Evolutionary conservation across 352 stramenopile genomes (phyloP), one percentile per base, ranked within the genome.

Genomic region (Phytophthora pseudosyringae): DNA sequence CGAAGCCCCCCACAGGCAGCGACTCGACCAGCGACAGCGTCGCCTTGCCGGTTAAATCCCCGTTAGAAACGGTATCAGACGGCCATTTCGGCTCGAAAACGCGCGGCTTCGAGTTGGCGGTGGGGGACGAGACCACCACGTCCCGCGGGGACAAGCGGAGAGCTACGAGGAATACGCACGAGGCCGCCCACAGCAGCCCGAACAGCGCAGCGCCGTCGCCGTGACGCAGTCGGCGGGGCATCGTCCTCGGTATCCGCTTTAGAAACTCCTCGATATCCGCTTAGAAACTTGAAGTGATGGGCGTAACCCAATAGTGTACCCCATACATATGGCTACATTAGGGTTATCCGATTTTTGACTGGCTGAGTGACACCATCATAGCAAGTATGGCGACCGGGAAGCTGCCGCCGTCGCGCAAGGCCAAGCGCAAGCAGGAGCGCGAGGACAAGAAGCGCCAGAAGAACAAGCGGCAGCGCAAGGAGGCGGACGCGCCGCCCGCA

Each of bases 361-460:
- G 65, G 65, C 29, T 13, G 21, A 21, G 21, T 21, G 21, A 21
- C 21, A 21, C 21, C 21, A 21, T 2, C 5, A 53, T 32, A 67
- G 8, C 40, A 49, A 59, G 28, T 36, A 81, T 76, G 64, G 67
- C 50, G 39, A 26, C 67, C 38, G 75, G 16, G 18, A 71, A 57
- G 32, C 16, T 47, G 31, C 47, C 29, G 40, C 32, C 78, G 54
- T 81, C 75, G 54, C 82, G 86, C 67, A 95, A 93, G 76, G 74
- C 73, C 46, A 91, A 91, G 75, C 86, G 86, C 70, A 93, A 93
- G 72, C 71, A 71, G 48, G 76, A 88, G 78, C 86, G 86, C 53
- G 66, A 87, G 25, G 78, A 91, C 59, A 93, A 93, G 76, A 95
- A 95, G 65, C 82, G 75, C 29, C 69, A 71, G 40, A 85, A 83